phyloP scores from a whole-genome alignment of 176 grass and related monocot species.

The Oryza glaberrima region DNA sequence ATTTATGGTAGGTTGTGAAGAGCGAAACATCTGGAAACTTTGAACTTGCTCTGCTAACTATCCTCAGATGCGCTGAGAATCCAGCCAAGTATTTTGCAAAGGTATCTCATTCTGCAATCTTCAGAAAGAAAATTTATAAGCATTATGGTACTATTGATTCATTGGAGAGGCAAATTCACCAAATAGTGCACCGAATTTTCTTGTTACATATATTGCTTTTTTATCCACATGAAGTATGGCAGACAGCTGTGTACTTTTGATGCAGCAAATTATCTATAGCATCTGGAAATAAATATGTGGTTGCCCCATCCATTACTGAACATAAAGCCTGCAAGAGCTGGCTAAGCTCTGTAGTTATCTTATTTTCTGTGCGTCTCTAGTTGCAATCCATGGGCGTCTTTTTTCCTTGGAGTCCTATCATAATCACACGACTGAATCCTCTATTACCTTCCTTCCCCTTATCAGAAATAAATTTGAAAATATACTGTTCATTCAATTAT shows the following conservation, averaged over 20 bases:
- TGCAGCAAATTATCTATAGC: background rate
- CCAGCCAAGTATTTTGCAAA: slow-evolving; percentile 97
- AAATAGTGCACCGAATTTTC: background rate
- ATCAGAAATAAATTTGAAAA: no score
- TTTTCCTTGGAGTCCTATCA: slow-evolving; percentile 14
- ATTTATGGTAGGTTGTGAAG: slow-evolving; percentile 74
- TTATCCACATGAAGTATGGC: background rate
- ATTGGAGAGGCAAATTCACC: background rate
- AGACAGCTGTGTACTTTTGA: background rate
- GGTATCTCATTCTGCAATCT: slow-evolving; percentile 53
- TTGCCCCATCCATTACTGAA: background rate
- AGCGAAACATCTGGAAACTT: slow-evolving; percentile 94
- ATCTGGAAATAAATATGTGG: slow-evolving; percentile 25
- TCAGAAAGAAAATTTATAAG: slow-evolving; percentile 16
- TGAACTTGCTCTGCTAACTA: slow-evolving; percentile 82
- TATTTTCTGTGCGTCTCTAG: slow-evolving; percentile 12
- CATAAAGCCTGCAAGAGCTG: slow-evolving; percentile 10
- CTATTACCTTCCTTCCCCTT: background rate
- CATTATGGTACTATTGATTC: background rate
- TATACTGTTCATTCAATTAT: no score
- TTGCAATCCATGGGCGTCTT: background rate
- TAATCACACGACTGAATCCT: background rate
- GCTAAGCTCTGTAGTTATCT: slow-evolving; percentile 3
- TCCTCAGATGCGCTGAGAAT: slow-evolving; percentile 90
- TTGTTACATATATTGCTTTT: background rate